Percentiles rank a stretch among this genome's conserved stretches.
These are phyloP conservation scores for Steccherinum ochraceum DNA, from an alignment of 768 basidiomycete species.

Conservation along the genomic window DNA sequence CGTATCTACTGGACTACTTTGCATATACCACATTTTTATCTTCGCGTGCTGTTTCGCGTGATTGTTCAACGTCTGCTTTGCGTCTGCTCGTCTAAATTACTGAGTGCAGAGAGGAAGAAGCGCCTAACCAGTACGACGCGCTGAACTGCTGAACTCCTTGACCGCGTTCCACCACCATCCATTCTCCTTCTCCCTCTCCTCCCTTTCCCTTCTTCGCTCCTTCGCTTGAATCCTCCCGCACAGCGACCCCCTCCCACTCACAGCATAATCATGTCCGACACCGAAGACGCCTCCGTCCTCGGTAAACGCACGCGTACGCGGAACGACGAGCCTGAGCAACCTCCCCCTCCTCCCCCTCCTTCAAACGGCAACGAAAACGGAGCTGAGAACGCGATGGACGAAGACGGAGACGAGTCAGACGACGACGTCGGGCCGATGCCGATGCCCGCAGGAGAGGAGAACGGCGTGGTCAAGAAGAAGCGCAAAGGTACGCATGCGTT, in stretches of 20 bases:
- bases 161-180: too few species aligned
- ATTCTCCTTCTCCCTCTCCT: too few species aligned
- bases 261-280: constrained; percentile 15
- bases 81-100: too few species aligned
- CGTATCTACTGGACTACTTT: too few species aligned
- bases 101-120: too few species aligned
- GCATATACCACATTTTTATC: too few species aligned
- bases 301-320: constrained; percentile 19
- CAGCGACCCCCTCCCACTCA: neutral
- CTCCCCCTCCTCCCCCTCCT: neutral
- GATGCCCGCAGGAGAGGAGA: constrained; percentile 45
- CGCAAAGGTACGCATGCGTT: constrained; percentile 58
- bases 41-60: too few species aligned
- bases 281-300: constrained; percentile 16
- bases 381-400: constrained; percentile 2
- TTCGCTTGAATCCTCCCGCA: too few species aligned
- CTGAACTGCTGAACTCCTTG: too few species aligned
- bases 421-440: constrained; percentile 92
- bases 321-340: constrained; percentile 2
- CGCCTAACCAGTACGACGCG: too few species aligned
- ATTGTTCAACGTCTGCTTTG: too few species aligned
- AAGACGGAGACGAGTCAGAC: constrained; percentile 41
- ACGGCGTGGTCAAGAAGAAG: constrained; percentile 57
- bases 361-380: neutral
- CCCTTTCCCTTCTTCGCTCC: too few species aligned